Evolutionary conservation across 495 filamentous ascomycete species (phyloP), one percentile per base, ranked within the genome.

Genomic region (Jackrogersella multiformis): DNA sequence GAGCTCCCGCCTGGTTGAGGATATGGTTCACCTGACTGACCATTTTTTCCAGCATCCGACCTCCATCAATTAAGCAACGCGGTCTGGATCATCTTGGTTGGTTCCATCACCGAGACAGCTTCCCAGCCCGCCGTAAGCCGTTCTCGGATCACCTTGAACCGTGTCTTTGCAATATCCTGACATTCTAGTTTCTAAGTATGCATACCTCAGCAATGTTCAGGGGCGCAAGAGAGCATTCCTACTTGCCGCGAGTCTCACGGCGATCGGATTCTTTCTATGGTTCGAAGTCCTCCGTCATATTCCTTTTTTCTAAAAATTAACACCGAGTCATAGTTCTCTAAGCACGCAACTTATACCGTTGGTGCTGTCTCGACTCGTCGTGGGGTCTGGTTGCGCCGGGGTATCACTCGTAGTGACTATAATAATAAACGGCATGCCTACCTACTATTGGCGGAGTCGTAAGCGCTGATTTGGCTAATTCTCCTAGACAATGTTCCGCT

Each of bases 1-100:
- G 15, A 18, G 2, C n/a, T 32, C 45, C 24, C 45, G 26, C 32
- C 30, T 18, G 26, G 7, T 26, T 13, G 45, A 49, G n/a, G 32
- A 18, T 49, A 15, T 49, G 16, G 45, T n/a, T 32, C 23, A 49
- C 26, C 32, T 28, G 26, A 49, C 32, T 28, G 26, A 49, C 45
- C 24, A 30, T 49, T 49, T 32, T 28, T 24, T 49, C 45, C 16
- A 49, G 45, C 45, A 6, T 49, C 45, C 45, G 45, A 49, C 26
- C 45, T 49, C 24, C 45, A 49, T 49, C 45, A 49, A 32, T 18
- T 49, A 49, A 49, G 45, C 45, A 49, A 49, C 26, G 45, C 45
- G 45, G 45, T 49, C 24, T 49, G 45, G 45, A 49, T 49, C 45
- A 49, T 49, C 18, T n/a, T 49, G 45, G 45, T 49, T 32, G 45